Percentiles rank a stretch among this genome's conserved stretches.
Conservation (phyloP, 805 yeast genomes). For the Pichia membranifaciens region DNA sequence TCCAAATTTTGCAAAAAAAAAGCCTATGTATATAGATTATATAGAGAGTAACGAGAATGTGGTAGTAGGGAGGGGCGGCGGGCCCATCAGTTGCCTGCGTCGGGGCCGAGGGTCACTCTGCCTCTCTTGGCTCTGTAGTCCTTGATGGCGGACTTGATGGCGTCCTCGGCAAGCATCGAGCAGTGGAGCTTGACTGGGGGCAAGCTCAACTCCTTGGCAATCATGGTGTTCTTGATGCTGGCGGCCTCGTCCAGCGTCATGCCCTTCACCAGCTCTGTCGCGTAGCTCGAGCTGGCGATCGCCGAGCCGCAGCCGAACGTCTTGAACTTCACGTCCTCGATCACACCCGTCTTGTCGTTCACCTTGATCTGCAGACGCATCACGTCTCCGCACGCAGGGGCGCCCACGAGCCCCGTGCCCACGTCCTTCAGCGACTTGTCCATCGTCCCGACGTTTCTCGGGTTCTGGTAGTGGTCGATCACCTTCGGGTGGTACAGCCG, state of each 20-base stretch:
- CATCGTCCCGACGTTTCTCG: conserved; percentile 92
- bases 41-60: too few species aligned
- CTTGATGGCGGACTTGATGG: conserved; percentile 93
- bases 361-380: conserved; percentile 96
- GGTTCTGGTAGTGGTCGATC: conserved; percentile 93
- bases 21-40: too few species aligned
- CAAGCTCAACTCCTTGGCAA: conserved; percentile 88
- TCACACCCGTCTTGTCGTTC: conserved; percentile 81
- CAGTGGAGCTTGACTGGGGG: conserved; percentile 98
- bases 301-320: conserved; percentile 99
- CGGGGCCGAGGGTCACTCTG: conserved; percentile 59
- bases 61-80: not conserved
- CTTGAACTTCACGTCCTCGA: conserved; percentile 93
- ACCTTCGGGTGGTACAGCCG: conserved; percentile 81
- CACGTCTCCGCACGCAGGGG: conserved; percentile 99
- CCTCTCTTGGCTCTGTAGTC: conserved; percentile 84
- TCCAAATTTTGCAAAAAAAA: too few species aligned
- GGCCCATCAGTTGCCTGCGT: conserved; percentile 26
- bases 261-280: conserved; percentile 93
- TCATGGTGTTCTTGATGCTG: conserved; percentile 84
- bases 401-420: conserved; percentile 97
- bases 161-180: conserved; percentile 98
- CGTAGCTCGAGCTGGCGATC: conserved; percentile 91
- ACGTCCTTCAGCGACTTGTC: conserved; percentile 71
- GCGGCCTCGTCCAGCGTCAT: conserved; percentile 92